Evolutionary conservation across 2,329 filamentous ascomycete species (phyloP).

Genomic region (Monosporascus sp.): DNA sequence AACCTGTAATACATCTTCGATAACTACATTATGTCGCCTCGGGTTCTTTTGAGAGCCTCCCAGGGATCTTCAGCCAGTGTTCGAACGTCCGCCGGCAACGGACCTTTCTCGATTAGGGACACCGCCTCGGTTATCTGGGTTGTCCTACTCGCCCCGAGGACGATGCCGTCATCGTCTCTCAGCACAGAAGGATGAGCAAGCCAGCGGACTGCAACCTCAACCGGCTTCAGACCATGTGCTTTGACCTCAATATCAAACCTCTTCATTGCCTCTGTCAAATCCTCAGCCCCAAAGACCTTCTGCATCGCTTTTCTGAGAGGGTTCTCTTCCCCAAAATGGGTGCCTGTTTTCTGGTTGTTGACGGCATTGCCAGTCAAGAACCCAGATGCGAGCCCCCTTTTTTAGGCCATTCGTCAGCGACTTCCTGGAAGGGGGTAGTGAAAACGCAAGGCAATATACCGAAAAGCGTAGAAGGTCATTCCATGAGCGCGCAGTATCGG

Average conservation of each 20-base stretch:
- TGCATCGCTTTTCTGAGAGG: constrained; percentile 19
- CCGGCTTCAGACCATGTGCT: constrained; percentile 18
- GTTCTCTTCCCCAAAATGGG: constrained; percentile 23
- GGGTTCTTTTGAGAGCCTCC: constrained; percentile 14
- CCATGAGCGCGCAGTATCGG: constrained; percentile 29
- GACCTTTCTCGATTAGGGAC: constrained; percentile 18
- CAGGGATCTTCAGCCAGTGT: constrained; percentile 15
- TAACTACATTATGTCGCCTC: constrained; percentile 10
- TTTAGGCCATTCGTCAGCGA: neutral
- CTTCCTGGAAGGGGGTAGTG: neutral
- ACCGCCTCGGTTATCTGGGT: constrained; percentile 17
- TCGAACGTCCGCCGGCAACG: constrained; percentile 21
- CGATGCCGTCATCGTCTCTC: constrained; percentile 23
- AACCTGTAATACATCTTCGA: no score
- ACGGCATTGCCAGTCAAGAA: constrained; percentile 28
- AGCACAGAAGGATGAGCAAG: constrained; percentile 26
- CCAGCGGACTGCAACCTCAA: constrained; percentile 32
- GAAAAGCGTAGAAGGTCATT: constrained; percentile 14
- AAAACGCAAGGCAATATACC: neutral
- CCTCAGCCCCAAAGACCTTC: constrained; percentile 23
- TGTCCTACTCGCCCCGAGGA: constrained; percentile 29
- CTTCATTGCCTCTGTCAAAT: constrained; percentile 24
- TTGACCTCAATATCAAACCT: constrained; percentile 23
- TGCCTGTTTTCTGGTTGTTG: constrained; percentile 17
- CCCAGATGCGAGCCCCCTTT: constrained; percentile 17